A percentile compares a stretch with the other conserved stretches of the same genome.
phyloP scores from a whole-genome alignment of 2,329 filamentous ascomycete species.

The Chaetomiaceae sp. region DNA sequence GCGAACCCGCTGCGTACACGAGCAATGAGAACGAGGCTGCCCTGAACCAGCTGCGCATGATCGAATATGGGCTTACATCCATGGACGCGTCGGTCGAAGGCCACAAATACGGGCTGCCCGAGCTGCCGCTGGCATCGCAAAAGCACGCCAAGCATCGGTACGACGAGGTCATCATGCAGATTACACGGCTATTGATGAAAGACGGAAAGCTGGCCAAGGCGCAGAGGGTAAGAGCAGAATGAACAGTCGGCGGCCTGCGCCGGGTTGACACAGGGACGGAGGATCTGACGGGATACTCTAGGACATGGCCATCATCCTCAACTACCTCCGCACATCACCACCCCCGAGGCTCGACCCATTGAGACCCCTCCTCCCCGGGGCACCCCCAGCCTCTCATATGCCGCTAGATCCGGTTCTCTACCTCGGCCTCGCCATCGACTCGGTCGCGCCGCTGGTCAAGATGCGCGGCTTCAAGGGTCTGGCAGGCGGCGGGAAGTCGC shows the following conservation, averaged over 20 bases:
- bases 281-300: slow-evolving; percentile 35
- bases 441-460: slow-evolving; percentile 80
- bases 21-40: slow-evolving; percentile 42
- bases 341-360: slow-evolving; percentile 70
- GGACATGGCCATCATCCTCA: slow-evolving; percentile 83
- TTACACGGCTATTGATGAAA: slow-evolving; percentile 86
- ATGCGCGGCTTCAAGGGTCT: slow-evolving; percentile 72
- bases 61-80: slow-evolving; percentile 33
- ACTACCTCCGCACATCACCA: slow-evolving; percentile 76
- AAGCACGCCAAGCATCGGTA: slow-evolving; percentile 74
- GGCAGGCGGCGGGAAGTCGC: slow-evolving; percentile 77
- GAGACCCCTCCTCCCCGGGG: slow-evolving; percentile 68
- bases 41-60: slow-evolving; percentile 34
- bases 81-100: slow-evolving; percentile 41
- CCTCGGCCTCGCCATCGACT: slow-evolving; percentile 86
- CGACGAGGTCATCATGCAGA: slow-evolving; percentile 76
- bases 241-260: too few relatives aligned
- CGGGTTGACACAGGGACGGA: too few relatives aligned
- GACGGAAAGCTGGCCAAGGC: slow-evolving; percentile 86
- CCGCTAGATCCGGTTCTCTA: slow-evolving; percentile 88
- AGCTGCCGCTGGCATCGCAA: slow-evolving; percentile 57
- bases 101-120: slow-evolving; percentile 75
- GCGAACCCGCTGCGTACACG: slow-evolving; percentile 31
- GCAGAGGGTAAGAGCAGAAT: slow-evolving; percentile 63
- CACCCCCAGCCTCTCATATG: slow-evolving; percentile 72